A percentile compares a stretch with the other conserved stretches of the same genome.
Evolutionary conservation across 768 basidiomycete genomes (phyloP).

Genomic region (Auricularia heimuer): DNA sequence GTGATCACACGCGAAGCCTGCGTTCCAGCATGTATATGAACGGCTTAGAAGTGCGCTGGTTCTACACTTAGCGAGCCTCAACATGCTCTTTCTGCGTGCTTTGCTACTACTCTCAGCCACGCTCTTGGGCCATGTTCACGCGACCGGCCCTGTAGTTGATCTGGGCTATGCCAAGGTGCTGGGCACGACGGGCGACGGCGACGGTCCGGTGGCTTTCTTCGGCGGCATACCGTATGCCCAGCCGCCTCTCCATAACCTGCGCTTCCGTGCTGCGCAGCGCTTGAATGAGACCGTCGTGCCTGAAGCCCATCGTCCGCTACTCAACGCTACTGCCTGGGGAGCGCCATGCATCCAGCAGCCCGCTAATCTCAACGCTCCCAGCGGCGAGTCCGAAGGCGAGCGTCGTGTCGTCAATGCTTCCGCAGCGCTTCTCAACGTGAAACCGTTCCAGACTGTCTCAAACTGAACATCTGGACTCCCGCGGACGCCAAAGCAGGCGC

Average conservation of each 20-base stretch:
- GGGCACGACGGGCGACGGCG: slow-evolving; percentile 30
- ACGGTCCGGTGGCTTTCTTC: slow-evolving; percentile 29
- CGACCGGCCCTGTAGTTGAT: slow-evolving; percentile 26
- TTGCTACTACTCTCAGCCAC: too few relatives aligned
- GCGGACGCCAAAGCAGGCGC: slow-evolving; percentile 24
- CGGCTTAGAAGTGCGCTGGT: too few relatives aligned
- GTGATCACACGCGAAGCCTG: too few relatives aligned
- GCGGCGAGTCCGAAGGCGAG: slow-evolving; percentile 36
- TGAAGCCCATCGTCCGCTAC: slow-evolving; percentile 15
- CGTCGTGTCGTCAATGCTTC: background rate
- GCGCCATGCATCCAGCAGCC: slow-evolving; percentile 37
- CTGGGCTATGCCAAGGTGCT: slow-evolving; percentile 32
- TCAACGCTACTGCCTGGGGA: slow-evolving; percentile 37
- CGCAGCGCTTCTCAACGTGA: background rate
- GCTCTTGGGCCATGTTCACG: too few relatives aligned
- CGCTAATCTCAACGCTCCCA: slow-evolving; percentile 24
- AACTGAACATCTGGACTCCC: slow-evolving; percentile 35
- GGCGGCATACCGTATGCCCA: slow-evolving; percentile 47
- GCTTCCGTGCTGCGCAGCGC: slow-evolving; percentile 30
- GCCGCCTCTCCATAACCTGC: slow-evolving; percentile 38
- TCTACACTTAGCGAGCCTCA: too few relatives aligned
- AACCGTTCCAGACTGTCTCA: slow-evolving; percentile 29
- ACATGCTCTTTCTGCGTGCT: too few relatives aligned
- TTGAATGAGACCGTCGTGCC: slow-evolving; percentile 24
- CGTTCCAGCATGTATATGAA: too few relatives aligned